Evolutionary conservation across 2,329 filamentous ascomycete genomes (phyloP).

Genomic region (Talaromyces sp.): DNA sequence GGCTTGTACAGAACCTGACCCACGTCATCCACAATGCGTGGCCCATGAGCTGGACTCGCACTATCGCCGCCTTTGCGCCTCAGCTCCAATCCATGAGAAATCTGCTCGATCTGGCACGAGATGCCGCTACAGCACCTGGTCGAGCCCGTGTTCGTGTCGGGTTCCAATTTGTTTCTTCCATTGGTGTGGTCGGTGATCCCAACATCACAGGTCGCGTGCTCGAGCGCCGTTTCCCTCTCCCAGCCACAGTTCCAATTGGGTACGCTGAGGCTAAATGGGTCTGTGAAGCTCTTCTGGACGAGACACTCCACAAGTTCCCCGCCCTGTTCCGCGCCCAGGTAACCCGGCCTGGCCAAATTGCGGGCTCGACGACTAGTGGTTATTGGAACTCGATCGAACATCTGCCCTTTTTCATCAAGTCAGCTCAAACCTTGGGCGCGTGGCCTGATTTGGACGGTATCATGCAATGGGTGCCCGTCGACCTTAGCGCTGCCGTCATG

Average conservation of each 20-base stretch:
- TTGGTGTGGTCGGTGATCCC: constrained; percentile 39
- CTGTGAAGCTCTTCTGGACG: constrained; percentile 55
- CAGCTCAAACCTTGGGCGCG: constrained; percentile 48
- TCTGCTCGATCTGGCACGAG: constrained; percentile 17
- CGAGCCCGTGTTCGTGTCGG: constrained; percentile 22
- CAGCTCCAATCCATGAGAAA: constrained; percentile 20
- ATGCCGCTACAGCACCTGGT: neutral
- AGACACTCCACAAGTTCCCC: constrained; percentile 50
- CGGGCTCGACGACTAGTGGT: constrained; percentile 53
- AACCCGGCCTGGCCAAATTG: constrained; percentile 56
- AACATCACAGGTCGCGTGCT: constrained; percentile 36
- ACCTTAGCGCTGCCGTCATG: constrained; percentile 41
- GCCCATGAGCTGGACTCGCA: constrained; percentile 16
- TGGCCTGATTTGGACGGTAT: constrained; percentile 47
- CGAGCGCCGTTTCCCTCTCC: constrained; percentile 47
- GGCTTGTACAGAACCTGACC: constrained; percentile 46
- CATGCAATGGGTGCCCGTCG: constrained; percentile 53
- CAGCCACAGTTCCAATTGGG: constrained; percentile 48
- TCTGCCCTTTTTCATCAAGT: constrained; percentile 55
- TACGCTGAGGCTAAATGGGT: constrained; percentile 58
- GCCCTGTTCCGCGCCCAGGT: constrained; percentile 47
- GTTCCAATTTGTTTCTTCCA: constrained; percentile 50
- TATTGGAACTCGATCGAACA: constrained; percentile 61
- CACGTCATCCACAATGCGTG: constrained; percentile 47
- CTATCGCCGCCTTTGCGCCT: constrained; percentile 13